Conservation (phyloP, 2,329 filamentous ascomycete species). For the Meredithiella fracta region DNA sequence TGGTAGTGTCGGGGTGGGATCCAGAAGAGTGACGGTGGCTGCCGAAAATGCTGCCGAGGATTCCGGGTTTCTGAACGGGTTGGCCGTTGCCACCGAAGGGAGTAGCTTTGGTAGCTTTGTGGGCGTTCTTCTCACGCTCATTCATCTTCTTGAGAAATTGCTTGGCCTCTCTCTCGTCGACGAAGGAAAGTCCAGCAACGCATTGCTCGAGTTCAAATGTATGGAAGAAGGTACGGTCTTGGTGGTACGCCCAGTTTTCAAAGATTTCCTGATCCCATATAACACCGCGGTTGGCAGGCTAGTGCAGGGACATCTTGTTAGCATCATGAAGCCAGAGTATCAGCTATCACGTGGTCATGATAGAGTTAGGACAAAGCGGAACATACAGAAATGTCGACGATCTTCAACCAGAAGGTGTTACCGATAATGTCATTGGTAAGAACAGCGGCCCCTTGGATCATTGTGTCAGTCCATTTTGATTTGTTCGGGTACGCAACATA, state of each 20-base stretch:
- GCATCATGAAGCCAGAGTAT: background rate
- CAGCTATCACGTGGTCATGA: background rate
- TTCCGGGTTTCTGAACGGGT: conserved; percentile 23
- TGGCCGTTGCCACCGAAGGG: conserved; percentile 46
- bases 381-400: conserved; percentile 86
- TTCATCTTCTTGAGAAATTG: conserved; percentile 96
- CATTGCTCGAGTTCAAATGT: conserved; percentile 92
- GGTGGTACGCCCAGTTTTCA: conserved; percentile 86
- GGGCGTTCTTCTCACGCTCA: conserved; percentile 87
- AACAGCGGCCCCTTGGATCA: conserved; percentile 78
- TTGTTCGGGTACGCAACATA: conserved; percentile 83
- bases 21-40: conserved; percentile 44
- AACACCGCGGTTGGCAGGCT: conserved; percentile 67
- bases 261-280: conserved; percentile 98
- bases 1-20: conserved; percentile 38
- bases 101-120: conserved; percentile 66
- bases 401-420: conserved; percentile 91
- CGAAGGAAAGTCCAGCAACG: conserved; percentile 76
- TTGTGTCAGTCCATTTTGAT: conserved; percentile 83
- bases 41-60: conserved; percentile 46
- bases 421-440: conserved; percentile 88
- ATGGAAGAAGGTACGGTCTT: conserved; percentile 94
- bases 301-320: conserved; percentile 11
- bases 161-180: conserved; percentile 93
- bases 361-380: conserved; percentile 15